phyloP scores from a whole-genome alignment of 78 protist species.

The Cavenderia fasciculata region DNA sequence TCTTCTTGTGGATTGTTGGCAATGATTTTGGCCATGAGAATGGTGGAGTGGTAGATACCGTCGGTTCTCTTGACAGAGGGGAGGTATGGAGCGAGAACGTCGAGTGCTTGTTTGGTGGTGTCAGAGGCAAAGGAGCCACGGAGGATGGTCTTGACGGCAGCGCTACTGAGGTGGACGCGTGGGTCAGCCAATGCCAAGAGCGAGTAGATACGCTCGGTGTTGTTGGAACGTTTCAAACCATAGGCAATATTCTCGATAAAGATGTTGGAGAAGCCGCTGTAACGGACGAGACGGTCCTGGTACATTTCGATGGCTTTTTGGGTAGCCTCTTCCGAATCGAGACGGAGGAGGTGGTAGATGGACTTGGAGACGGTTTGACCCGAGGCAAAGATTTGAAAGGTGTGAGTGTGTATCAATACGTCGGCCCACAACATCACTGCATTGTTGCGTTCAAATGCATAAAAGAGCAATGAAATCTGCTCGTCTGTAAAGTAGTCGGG shows the following conservation, averaged over 20 bases:
- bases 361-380: background rate
- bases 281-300: background rate
- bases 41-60: background rate
- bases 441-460: conserved; percentile 4
- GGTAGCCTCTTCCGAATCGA: background rate
- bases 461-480: conserved; percentile 3
- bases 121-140: background rate
- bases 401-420: conserved; percentile 14
- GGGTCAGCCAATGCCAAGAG: background rate
- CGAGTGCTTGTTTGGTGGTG: background rate
- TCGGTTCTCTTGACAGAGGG: background rate
- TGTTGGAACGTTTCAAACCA: background rate
- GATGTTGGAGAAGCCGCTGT: background rate
- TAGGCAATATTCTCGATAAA: background rate
- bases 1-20: background rate
- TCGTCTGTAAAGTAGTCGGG: conserved; percentile 5
- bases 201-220: background rate
- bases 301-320: background rate
- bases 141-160: background rate
- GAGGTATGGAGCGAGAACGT: background rate
- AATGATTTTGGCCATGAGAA: background rate
- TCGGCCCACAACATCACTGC: conserved; percentile 25
- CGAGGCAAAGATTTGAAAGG: conserved; percentile 60
- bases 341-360: conserved; percentile 12
- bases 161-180: background rate